phyloP scores from a whole-genome alignment of 2,329 filamentous ascomycete species.

The Aspergillus piperis region DNA sequence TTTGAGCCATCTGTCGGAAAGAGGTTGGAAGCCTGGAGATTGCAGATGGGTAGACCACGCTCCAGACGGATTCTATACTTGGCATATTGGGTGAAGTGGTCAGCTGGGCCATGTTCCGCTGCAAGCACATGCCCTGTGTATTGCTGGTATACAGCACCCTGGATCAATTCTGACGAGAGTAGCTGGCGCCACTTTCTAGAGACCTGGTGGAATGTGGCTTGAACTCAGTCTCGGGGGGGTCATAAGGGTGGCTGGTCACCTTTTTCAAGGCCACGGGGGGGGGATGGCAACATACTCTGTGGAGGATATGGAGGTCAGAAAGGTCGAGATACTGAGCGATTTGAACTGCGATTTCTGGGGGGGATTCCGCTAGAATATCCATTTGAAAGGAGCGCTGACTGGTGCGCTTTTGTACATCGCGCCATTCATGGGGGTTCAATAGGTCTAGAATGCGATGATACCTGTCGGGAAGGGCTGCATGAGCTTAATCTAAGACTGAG shows the following conservation, averaged over 20 bases:
- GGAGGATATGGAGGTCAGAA: slow-evolving; percentile 30
- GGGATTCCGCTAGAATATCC: slow-evolving; percentile 37
- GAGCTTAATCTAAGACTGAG: background rate
- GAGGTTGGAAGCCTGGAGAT: background rate
- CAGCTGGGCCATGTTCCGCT: background rate
- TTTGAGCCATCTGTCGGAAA: background rate
- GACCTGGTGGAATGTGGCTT: slow-evolving; percentile 26
- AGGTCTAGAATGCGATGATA: slow-evolving; percentile 31
- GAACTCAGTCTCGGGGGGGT: background rate
- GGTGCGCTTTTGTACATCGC: slow-evolving; percentile 27
- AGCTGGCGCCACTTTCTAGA: slow-evolving; percentile 36
- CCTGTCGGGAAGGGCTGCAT: slow-evolving; percentile 20
- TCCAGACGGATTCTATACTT: slow-evolving; percentile 26
- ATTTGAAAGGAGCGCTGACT: slow-evolving; percentile 28
- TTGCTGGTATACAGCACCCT: slow-evolving; percentile 18
- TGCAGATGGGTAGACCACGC: slow-evolving; percentile 24
- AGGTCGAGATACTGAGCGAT: slow-evolving; percentile 30
- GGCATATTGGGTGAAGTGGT: slow-evolving; percentile 21
- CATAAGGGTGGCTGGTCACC: background rate
- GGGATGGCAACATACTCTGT: slow-evolving; percentile 26
- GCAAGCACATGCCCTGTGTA: slow-evolving; percentile 14
- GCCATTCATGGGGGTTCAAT: slow-evolving; percentile 34
- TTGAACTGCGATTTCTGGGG: slow-evolving; percentile 34
- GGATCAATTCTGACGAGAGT: slow-evolving; percentile 29
- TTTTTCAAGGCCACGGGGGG: background rate